Evolutionary conservation across 1,284 basidiomycete genomes (phyloP), one percentile per base, ranked within the genome.

Genomic region (Microbotryomycetes sp.): DNA sequence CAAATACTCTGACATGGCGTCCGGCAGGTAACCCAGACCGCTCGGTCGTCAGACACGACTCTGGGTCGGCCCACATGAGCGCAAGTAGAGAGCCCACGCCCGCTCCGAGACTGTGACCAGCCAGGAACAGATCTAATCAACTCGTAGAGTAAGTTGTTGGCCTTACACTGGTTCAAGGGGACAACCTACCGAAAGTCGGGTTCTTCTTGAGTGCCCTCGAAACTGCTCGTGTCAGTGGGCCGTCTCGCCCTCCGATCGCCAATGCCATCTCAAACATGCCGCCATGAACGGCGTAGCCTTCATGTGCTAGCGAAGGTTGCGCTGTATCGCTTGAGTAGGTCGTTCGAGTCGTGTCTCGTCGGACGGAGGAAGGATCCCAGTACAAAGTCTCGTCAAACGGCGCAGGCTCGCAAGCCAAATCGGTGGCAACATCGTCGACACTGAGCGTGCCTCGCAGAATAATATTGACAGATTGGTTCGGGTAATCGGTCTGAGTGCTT

Each of bases 21-120:
- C 82, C 82, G 3, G 79, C 75, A 5, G 89, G 87, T 7, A 91
- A 79, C 5, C 87, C 74, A 13, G 66, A 64, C 30, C 48, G 46
- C 30, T 52, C 47, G n/a, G 49, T 84, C 0, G 87, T 89, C 48
- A 85, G 77, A 62, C 87, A 87, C 1, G 84, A 88, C 63, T 77
- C 79, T 18, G 86, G 85, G 72, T 89, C 85, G 2, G 87, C 87
- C 89, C 89, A 91, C 81, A 88, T 86, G 74, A 91, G 75, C 41
- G 84, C 87, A n/a, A 90, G 77, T 13, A 90, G 76, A 1, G 83
- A 80, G 11, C 86, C 87, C 0, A 92, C 87, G 0, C 89, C 91
- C 5, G 90, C 90, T 9, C 91, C 91, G 3, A 94, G 79, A 72
- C 88, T 90, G 73, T 94, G 91, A 1, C 91, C 91, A 0, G 74